Conservation (phyloP, 768 basidiomycete species). For the Dioszegia crocea region DNA sequence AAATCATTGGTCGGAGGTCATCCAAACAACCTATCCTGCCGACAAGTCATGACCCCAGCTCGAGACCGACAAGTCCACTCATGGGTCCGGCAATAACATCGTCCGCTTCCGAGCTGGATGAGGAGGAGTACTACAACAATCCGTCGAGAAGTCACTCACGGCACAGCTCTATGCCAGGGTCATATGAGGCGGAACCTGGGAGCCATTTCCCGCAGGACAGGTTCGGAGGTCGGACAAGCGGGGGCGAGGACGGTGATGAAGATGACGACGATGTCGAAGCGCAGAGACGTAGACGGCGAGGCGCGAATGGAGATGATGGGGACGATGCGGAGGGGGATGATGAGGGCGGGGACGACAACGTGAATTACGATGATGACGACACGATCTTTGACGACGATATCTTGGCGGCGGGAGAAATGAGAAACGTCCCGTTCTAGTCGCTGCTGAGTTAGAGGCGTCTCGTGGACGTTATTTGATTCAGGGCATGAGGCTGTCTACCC, state of each 20-base stretch:
- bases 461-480: too few species aligned
- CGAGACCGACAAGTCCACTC: conserved; percentile 63
- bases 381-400: conserved; percentile 74
- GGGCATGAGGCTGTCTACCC: too few species aligned
- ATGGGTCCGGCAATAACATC: conserved; percentile 64
- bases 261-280: conserved; percentile 48
- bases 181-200: conserved; percentile 53
- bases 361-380: conserved; percentile 52
- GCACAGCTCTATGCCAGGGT: conserved; percentile 81
- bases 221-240: conserved; percentile 32
- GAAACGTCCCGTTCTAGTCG: conserved; percentile 50
- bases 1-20: conserved; percentile 45
- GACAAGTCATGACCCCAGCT: conserved; percentile 38
- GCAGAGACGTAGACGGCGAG: neutral
- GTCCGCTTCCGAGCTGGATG: conserved; percentile 44
- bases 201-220: conserved; percentile 54
- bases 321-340: neutral
- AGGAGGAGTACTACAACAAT: conserved; percentile 29
- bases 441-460: neutral
- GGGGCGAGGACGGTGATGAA: neutral
- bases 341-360: conserved; percentile 51
- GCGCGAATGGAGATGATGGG: neutral
- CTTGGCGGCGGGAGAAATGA: conserved; percentile 76
- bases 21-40: conserved; percentile 39
- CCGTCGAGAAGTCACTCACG: conserved; percentile 49